Base-by-base conservation (phyloP, 345 rosid species). In the Syzygium aromaticum region DNA sequence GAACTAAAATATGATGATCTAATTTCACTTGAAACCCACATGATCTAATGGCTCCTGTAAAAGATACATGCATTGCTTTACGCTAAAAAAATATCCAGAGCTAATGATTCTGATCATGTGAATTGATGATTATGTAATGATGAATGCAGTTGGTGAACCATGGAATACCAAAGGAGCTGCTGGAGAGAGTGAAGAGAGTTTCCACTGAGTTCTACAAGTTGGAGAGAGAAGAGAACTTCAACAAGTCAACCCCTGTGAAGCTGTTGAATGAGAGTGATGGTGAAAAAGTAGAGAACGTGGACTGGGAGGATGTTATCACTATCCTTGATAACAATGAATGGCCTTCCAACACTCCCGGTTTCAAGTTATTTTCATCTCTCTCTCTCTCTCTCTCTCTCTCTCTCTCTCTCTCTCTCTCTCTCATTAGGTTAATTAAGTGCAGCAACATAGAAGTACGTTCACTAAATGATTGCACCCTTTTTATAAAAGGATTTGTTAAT, bases 241-340 rank as follows among this genome's bases (percentile, higher is more conserved):
- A 93, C 77, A 87, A 89, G 54, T 97, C 98, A 6, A 61, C 86
- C 40, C 83, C 93, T 2, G 93, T 92, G 88, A 93, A 92, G 89
- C 52, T 90, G 52, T 87, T 96, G 89, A 86, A 91, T 27, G 94
- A 95, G n/a, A 93, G 19, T 88, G 84, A 43, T 30, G 91, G 82
- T 19, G 93, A 92, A 86, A 94, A 89, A 84, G 73, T 97, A 89
- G 99, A 94, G 85, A 91, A 85, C 88, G 92, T 93, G 87, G 98
- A 97, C 86, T 95, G 98, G 97, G 98, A 97, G 88, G 99, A 97
- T 88, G 96, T 92, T 23, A 90, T 97, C 92, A 92, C 90, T 86
- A 94, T 97, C 89, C 57, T 87, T 2, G 96, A 93, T 51, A 88
- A 91, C 87, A 90, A 92, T 85, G 92, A 95, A 82, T 97, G 99